Base-by-base conservation (phyloP, 78 protist genomes). In the Cyanophora paradoxa region DNA sequence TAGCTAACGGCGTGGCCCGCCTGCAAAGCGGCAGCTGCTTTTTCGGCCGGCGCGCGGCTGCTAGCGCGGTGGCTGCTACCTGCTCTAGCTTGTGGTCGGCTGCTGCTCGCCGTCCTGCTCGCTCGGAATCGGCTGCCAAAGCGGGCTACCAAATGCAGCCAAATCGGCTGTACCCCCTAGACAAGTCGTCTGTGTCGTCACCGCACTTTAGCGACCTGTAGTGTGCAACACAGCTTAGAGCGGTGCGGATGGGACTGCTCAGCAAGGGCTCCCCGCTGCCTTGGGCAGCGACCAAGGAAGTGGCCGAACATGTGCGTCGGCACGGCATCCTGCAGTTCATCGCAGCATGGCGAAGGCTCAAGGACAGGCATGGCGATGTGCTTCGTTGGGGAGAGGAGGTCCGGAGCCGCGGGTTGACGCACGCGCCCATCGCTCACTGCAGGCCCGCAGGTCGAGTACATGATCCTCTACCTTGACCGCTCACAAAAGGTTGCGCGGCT, bases 321-420 rank as follows among this genome's bases (percentile, higher is more conserved):
- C 88, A 92, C 78, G 96, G 96, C 31, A 54, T 92, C n/a, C 33
- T 26, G 24, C 96, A 92, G 82, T 89, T 92, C 37, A 37, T 92
- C 54, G 56, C 85, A 41, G 34, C 87, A 17, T 89, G 66, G 73
- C 56, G 77, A 13, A 42, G 30, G 1, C 63, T 72, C 30, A 82
- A 77, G 30, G 86, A 57, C 37, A 56, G 64, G 33, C 14, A 34
- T 17, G n/a, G 30, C 22, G 82, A 81, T 24, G 46, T 37, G 16
- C 77, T 88, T 26, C 72, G 76, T 79, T 93, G 91, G 93, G 93
- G 97, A 7, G 94, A 90, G 33, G 93, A 90, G 74, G 85, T 83
- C 56, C 20, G 66, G 39, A 36, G 8, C 36, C 13, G 46, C 16
- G 5, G 37, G 16, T 82, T 26, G 20, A 20, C 76, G 26, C n/a